These are phyloP conservation scores for Alternaria arborescens DNA, from an alignment of 2,329 filamentous ascomycete genomes.

Conservation along the genomic window DNA sequence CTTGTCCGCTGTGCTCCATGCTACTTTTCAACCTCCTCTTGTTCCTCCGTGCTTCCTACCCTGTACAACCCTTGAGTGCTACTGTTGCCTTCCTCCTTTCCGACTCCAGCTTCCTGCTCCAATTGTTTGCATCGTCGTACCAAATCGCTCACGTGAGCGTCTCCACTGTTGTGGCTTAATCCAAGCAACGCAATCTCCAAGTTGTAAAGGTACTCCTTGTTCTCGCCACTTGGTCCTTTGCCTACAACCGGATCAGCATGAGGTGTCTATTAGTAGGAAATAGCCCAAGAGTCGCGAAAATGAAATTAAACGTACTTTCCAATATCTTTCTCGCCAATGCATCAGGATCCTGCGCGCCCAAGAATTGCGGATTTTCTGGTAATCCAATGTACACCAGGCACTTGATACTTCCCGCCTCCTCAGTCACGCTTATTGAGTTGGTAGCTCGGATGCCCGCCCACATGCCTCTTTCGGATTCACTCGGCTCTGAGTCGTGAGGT, in stretches of 20 bases:
- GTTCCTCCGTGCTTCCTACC: conserved; percentile 63
- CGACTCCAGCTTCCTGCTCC: conserved; percentile 51
- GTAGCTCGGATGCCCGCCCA: conserved; percentile 50
- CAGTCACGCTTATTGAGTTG: neutral
- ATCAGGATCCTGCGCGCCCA: conserved; percentile 82
- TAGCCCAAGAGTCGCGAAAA: neutral
- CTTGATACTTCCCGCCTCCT: conserved; percentile 6
- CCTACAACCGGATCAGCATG: conserved; percentile 3
- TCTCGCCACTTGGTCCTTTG: conserved; percentile 82
- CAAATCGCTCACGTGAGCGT: conserved; percentile 85
- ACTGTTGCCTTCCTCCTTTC: conserved; percentile 27
- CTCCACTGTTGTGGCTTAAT: conserved; percentile 78
- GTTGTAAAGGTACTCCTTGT: conserved; percentile 86
- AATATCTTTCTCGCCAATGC: conserved; percentile 82
- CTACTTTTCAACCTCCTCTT: conserved; percentile 67
- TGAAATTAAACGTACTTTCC: conserved; percentile 58
- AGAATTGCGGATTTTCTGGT: conserved; percentile 90
- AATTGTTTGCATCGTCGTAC: conserved; percentile 75
- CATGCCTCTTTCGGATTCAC: conserved; percentile 6
- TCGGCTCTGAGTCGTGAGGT: neutral
- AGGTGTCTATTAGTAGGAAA: neutral
- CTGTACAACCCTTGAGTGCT: conserved; percentile 51
- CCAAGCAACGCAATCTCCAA: conserved; percentile 78
- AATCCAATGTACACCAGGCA: conserved; percentile 93
- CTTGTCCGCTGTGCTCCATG: neutral